These are phyloP conservation scores for Zasmidium angulare DNA, from an alignment of 2,329 filamentous ascomycete genomes.

Conservation along the genomic window DNA sequence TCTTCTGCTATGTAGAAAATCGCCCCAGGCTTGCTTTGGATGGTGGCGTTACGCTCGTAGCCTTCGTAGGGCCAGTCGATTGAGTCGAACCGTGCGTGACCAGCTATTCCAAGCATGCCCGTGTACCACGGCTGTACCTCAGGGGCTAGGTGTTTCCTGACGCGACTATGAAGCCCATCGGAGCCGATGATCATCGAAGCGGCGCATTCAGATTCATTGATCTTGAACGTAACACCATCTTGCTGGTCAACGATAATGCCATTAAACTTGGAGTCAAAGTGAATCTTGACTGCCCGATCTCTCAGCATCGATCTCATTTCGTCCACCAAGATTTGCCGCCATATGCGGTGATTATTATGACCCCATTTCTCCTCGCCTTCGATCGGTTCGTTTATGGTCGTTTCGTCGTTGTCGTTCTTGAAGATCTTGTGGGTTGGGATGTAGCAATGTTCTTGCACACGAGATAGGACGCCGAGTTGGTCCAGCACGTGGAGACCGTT, in stretches of 20 bases:
- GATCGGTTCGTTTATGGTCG: conserved; percentile 20
- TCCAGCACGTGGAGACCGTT: conserved; percentile 59
- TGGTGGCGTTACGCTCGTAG: conserved; percentile 35
- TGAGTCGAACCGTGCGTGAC: conserved; percentile 21
- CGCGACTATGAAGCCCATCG: conserved; percentile 28
- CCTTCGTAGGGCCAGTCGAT: conserved; percentile 24
- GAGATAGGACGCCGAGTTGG: conserved; percentile 49
- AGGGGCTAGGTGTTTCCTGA: conserved; percentile 38
- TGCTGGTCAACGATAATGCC: conserved; percentile 33
- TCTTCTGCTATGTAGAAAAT: conserved; percentile 42
- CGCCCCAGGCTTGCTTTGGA: conserved; percentile 37
- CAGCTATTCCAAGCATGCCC: conserved; percentile 22
- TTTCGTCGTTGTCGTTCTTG: conserved; percentile 35
- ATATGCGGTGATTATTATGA: conserved; percentile 48
- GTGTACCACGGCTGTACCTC: conserved; percentile 25
- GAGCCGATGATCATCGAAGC: conserved; percentile 27
- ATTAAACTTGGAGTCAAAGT: conserved; percentile 52
- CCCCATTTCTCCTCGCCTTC: conserved; percentile 46
- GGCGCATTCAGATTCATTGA: conserved; percentile 16
- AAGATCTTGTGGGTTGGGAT: conserved; percentile 55
- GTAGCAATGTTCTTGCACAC: conserved; percentile 48
- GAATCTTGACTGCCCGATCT: conserved; percentile 43
- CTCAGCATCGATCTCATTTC: conserved; percentile 46
- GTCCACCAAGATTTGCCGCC: conserved; percentile 53
- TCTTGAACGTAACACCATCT: conserved; percentile 12